Evolutionary conservation across 2,329 filamentous ascomycete species (phyloP), one percentile per base, ranked within the genome.

Genomic region (Fonsecaea erecta): DNA sequence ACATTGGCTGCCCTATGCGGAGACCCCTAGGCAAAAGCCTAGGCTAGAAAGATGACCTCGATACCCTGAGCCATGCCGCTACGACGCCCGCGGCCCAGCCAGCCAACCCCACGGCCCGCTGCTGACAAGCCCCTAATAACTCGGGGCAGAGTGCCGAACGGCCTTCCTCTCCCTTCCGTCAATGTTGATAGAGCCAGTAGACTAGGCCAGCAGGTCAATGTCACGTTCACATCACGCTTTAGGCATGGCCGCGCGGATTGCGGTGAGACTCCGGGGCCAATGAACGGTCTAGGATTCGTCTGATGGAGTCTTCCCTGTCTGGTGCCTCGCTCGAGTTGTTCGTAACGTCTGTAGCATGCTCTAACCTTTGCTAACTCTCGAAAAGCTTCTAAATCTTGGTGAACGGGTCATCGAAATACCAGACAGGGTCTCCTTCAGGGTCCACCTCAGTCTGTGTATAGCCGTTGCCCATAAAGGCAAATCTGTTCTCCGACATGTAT

Each of bases 401-500:
- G 48, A 69, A 67, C 6, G 57, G 24, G 58, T 68, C 64, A 37
- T 68, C 64, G 32, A 68, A 66, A 28, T 68, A 67, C 65, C 64
- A 66, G 14, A 64, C 67, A 16, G 65, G 54, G 54, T 69, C 62
- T n/a, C 67, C 67, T 32, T 62, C 65, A 18, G 62, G 62, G 34
- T 65, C 66, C 12, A 66, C 63, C 43, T 66, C 66, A 7, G 52
- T 68, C 64, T 65, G 64, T 6, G 78, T 81, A 62, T 81, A 83
- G 1, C 81, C 79, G 71, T 80, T 80, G 0, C 79, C 79, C 72
- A 81, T 64, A 53, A 78, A 81, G 0, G 76, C 74, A 70, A 77
- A 81, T 43, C 74, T 58, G 67, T 80, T 80, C 26, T 58, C 68
- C 24, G 52, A 56, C 24, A 74, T 72, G 64, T 79, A 79, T 46